phyloP scores from a whole-genome alignment of 2,329 filamentous ascomycete species.

The Akanthomyces dipterigenus region DNA sequence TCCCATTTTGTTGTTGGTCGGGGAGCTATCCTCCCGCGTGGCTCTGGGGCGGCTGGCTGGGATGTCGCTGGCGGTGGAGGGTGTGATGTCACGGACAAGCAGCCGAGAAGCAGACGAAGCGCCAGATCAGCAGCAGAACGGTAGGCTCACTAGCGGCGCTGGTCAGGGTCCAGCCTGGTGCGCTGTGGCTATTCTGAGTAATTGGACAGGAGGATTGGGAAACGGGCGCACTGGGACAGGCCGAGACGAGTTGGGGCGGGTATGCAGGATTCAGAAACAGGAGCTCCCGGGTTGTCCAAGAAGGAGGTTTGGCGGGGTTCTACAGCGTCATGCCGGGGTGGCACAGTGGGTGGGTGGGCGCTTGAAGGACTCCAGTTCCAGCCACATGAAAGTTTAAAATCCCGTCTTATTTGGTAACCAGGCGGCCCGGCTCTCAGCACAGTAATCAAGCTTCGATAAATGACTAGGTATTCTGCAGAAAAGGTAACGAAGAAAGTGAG shows the following conservation, averaged over 20 bases:
- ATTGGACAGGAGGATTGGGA: not conserved
- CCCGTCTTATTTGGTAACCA: too few relatives aligned
- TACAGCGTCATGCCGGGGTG: not conserved
- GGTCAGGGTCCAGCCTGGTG: not conserved
- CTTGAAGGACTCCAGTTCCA: not conserved
- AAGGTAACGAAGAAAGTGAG: too few relatives aligned
- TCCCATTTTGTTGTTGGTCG: slow-evolving; percentile 57
- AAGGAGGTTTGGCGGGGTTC: slow-evolving; percentile 8
- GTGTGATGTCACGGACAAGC: slow-evolving; percentile 3
- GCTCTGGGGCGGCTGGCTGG: not conserved
- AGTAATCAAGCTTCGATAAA: too few relatives aligned
- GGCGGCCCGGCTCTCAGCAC: too few relatives aligned
- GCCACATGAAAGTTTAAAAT: not conserved
- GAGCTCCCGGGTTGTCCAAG: not conserved
- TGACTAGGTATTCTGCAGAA: too few relatives aligned
- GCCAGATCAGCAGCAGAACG: not conserved
- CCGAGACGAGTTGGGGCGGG: slow-evolving; percentile 2
- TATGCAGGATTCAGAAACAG: slow-evolving; percentile 11
- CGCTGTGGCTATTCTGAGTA: not conserved
- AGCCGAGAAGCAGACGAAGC: slow-evolving; percentile 11
- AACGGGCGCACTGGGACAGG: not conserved
- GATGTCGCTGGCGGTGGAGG: not conserved
- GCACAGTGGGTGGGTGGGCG: not conserved
- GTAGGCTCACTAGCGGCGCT: not conserved
- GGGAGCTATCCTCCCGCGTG: not conserved